Percentiles rank a stretch among this genome's conserved stretches.
Evolutionary conservation across 1,284 basidiomycete genomes (phyloP).

Genomic region (Rhizopogon parksii): DNA sequence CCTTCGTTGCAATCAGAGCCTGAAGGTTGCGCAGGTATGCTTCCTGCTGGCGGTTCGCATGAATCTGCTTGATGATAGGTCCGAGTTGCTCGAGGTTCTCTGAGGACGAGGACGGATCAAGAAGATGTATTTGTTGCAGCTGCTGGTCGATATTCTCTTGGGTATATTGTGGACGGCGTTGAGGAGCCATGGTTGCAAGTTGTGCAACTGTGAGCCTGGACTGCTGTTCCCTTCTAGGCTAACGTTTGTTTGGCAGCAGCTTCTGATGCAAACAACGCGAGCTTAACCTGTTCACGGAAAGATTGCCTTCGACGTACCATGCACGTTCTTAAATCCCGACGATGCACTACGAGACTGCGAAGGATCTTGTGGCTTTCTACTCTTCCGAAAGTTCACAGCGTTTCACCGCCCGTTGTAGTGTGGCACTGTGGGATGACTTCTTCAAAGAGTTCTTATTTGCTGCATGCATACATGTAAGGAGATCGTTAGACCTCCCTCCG

Average conservation of each 20-base stretch:
- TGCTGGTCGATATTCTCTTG: constrained; percentile 79
- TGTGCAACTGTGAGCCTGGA: constrained; percentile 11
- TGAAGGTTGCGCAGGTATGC: constrained; percentile 84
- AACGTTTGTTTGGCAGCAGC: constrained; percentile 25
- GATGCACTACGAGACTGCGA: no score
- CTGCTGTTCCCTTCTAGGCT: neutral
- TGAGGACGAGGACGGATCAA: constrained; percentile 77
- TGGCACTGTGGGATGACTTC: no score
- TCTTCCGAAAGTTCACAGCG: no score
- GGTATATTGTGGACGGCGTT: constrained; percentile 65
- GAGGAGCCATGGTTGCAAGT: constrained; percentile 56
- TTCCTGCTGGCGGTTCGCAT: constrained; percentile 86
- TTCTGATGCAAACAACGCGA: constrained; percentile 8
- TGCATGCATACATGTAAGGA: no score
- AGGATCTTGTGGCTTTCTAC: no score
- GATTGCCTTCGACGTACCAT: no score
- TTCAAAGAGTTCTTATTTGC: no score
- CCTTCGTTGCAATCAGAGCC: constrained; percentile 86
- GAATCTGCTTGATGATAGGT: constrained; percentile 89
- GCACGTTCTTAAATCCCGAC: no score
- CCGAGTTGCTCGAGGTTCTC: constrained; percentile 92
- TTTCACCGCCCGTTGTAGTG: no score
- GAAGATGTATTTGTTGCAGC: constrained; percentile 79
- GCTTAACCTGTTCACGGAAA: no score
- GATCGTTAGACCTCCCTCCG: no score